Base-by-base conservation (phyloP, 352 stramenopile genomes). In the Pythium sukuiense region DNA sequence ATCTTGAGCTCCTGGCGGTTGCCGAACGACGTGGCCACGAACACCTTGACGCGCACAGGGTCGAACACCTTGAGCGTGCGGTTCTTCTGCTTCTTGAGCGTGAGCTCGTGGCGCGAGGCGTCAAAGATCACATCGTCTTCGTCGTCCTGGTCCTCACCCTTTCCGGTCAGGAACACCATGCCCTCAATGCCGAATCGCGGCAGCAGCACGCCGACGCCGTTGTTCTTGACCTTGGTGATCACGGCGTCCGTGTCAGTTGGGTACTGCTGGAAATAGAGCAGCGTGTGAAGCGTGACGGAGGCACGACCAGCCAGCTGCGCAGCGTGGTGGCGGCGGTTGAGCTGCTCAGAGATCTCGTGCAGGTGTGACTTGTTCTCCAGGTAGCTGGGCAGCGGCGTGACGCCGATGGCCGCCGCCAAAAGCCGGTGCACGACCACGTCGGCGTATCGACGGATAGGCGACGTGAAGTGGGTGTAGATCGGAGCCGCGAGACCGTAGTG, bases 401-500 rank as follows among this genome's bases (percentile, higher is more conserved):
- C 92, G 18, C 94, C 95, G 57, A 99, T 98, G 26, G 97, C 92
- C 11, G 97, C 97, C 35, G 96, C 96, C 3, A 99, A 75, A 20
- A 99, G 71, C 0, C 98, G 94, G 77, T 99, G 98, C 24, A 99
- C 97, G 49, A 99, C 95, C 18, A 99, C 94, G 76, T 99, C 98
- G 0, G 97, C 96, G 79, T 99, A 93, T 4, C 95, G 88, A 59
- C 94, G 88, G 77, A 99, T 99, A 4, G 98, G 98, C n/a, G 94
- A 99, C 32, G 98, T 99, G 71, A 99, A 99, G 77, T 99, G 97
- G 35, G 97, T 99, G 79, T 99, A 99, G 29, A 99, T 98, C 6
- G 96, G 94, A 9, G 97, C 97, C 12, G 97, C 97, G 11, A 99
- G 85, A 35, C 98, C 95, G 73, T 99, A 99, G 79, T 99, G 98